Evolutionary conservation across 805 yeast genomes (phyloP).

Genomic region (Kuraishia borneana): DNA sequence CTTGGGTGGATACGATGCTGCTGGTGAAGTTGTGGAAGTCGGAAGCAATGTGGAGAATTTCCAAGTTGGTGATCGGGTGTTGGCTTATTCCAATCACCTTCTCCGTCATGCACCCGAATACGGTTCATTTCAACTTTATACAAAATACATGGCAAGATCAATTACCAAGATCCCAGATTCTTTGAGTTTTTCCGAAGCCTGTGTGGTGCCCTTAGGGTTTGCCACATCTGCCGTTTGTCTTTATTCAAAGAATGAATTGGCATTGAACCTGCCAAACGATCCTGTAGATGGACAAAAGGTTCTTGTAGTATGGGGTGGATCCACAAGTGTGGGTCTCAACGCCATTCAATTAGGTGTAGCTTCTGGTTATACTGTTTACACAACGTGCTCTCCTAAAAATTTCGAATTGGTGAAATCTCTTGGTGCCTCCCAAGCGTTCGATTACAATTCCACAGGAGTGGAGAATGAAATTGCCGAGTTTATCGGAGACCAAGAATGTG

Average conservation of each 20-base stretch:
- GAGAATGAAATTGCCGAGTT: slow-evolving; percentile 2
- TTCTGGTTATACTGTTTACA: slow-evolving; percentile 7
- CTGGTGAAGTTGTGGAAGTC: slow-evolving; percentile 6
- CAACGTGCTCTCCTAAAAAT: slow-evolving; percentile 6
- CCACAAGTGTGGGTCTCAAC: slow-evolving; percentile 6
- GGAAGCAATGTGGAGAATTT: slow-evolving; percentile 4
- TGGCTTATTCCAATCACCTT: no score
- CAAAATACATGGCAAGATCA: no score
- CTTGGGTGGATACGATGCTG: slow-evolving; percentile 4
- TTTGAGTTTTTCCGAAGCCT: slow-evolving; percentile 3
- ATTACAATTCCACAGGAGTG: slow-evolving; percentile 4
- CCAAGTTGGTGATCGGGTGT: slow-evolving; percentile 6
- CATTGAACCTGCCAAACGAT: slow-evolving; percentile 1
- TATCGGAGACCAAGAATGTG: slow-evolving; percentile 3
- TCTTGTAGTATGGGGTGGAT: slow-evolving; percentile 6
- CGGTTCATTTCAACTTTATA: no score
- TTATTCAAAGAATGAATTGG: slow-evolving; percentile 1
- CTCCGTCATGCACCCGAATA: no score
- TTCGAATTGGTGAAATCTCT: slow-evolving; percentile 3
- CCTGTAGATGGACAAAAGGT: slow-evolving; percentile 1
- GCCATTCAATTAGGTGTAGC: slow-evolving; percentile 6
- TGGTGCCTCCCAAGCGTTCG: slow-evolving; percentile 6
- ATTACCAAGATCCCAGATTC: slow-evolving; percentile 5
- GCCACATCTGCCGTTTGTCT: slow-evolving; percentile 5
- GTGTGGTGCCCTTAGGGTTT: slow-evolving; percentile 4